These are phyloP conservation scores for Rhizopogon vesiculosus DNA, from an alignment of 768 basidiomycete genomes.

Conservation along the genomic window DNA sequence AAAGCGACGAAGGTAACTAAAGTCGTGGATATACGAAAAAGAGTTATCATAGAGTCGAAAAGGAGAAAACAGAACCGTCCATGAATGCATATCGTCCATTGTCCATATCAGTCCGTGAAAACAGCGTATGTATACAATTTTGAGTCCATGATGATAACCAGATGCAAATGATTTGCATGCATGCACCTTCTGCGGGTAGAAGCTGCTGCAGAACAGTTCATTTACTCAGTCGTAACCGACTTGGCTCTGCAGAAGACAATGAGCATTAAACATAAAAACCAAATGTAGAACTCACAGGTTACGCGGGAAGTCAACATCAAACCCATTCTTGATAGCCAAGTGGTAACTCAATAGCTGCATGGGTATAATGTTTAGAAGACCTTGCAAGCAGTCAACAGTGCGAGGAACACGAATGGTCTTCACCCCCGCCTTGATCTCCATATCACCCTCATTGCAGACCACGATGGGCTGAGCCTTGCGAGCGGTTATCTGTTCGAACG, in stretches of 20 bases:
- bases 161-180: neutral
- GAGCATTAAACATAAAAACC: conserved; percentile 3
- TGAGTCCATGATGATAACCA: conserved; percentile 8
- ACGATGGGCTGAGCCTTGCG: conserved; percentile 95
- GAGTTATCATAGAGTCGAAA: neutral
- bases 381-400: conserved; percentile 94
- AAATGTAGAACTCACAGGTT: conserved; percentile 64
- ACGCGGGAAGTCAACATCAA: conserved; percentile 97
- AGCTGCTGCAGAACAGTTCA: neutral
- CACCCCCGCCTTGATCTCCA: conserved; percentile 63
- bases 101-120: conserved; percentile 6
- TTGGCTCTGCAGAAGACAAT: conserved; percentile 49
- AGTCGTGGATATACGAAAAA: neutral
- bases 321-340: conserved; percentile 91
- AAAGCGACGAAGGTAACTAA: neutral
- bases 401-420: conserved; percentile 93
- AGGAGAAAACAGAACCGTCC: conserved; percentile 10
- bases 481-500: conserved; percentile 95
- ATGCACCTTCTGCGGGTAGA: neutral
- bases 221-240: conserved; percentile 71
- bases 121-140: conserved; percentile 7
- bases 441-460: conserved; percentile 91
- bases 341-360: conserved; percentile 96
- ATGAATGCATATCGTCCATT: conserved; percentile 13
- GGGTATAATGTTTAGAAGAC: conserved; percentile 93